Evolutionary conservation across 257 asterid genomes (phyloP), one percentile per base, ranked within the genome.

Genomic region (Jaltomata sinuosa): DNA sequence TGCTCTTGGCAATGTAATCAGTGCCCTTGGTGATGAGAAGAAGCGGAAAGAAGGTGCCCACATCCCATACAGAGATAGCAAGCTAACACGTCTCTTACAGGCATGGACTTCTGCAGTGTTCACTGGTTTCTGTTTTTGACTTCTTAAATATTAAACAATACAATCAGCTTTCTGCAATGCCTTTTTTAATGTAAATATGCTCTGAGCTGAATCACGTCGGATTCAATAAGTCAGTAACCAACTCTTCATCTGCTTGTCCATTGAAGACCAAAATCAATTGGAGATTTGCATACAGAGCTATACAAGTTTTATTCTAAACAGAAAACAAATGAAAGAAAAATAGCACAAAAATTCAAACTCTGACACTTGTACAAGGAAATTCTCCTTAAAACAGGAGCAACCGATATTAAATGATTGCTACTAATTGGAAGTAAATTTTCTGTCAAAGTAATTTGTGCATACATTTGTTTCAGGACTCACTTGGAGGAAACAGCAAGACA

Each of bases 1-100:
- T 88, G 92, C 98, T 88, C 98, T 97, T 84, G 99, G 99, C 47
- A 97, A 97, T 87, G 99, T 97, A 71, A 97, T 97, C 18, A 95
- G 98, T 87, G 99, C 99, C 47, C 88, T 97, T 82, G 99, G 99
- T 69, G 99, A 97, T 89, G 99, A 97, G 32, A 95, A 90, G 87
- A 95, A 93, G 85, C 91, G 98, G 62, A 97, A 93, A 89, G 99
- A 95, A 91, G 98, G 99, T 38, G 97, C 98, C 15, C 99, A 97
- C 71, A 95, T 97, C 87, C 99, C 99, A n/a, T 97, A 97, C 84
- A 92, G 99, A 25, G 99, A 97, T 78, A 97, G 99, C 98, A 97
- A 97, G 87, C 86, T 97, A 86, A 97, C 98, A 61, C 98, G 99
- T 36, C 89, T 97, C 86, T 80, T 97, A 83, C 99, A 97, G 95